Conservation (phyloP, 2,329 filamentous ascomycete genomes). For the Penicillium janthinellum region DNA sequence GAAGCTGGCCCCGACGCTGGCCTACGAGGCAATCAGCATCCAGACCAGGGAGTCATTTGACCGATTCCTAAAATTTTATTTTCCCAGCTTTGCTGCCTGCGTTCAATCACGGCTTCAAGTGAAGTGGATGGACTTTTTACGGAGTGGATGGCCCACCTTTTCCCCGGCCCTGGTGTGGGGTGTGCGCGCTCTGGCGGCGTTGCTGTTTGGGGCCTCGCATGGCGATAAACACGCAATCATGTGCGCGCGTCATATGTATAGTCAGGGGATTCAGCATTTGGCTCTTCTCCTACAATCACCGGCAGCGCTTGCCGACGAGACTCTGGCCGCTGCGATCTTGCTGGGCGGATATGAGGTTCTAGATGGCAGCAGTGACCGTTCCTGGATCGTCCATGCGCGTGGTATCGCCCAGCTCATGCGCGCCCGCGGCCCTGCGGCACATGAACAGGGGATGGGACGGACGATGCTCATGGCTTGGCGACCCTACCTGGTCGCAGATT, state of each 20-base stretch:
- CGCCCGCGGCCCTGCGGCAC: slow-evolving; percentile 12
- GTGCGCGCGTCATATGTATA: slow-evolving; percentile 16
- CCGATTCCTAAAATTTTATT: slow-evolving; percentile 8
- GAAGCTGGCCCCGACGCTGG: slow-evolving; percentile 7
- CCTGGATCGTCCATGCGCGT: slow-evolving; percentile 11
- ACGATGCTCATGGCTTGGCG: slow-evolving; percentile 14
- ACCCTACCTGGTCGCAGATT: slow-evolving; percentile 11
- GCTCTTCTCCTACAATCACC: slow-evolving; percentile 4
- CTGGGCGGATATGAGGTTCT: slow-evolving; percentile 17
- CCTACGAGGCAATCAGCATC: slow-evolving; percentile 3
- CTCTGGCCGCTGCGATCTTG: slow-evolving; percentile 12
- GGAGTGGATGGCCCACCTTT: neutral
- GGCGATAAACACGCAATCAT: slow-evolving; percentile 2
- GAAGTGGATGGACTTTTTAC: slow-evolving; percentile 18
- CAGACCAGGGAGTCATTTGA: slow-evolving; percentile 14
- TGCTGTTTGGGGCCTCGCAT: slow-evolving; percentile 9
- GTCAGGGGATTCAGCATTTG: slow-evolving; percentile 8
- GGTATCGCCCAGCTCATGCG: slow-evolving; percentile 13
- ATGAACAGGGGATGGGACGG: slow-evolving; percentile 13
- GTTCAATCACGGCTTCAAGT: slow-evolving; percentile 3
- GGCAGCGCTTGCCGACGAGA: slow-evolving; percentile 10
- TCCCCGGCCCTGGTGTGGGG: slow-evolving; percentile 12
- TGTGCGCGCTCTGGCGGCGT: slow-evolving; percentile 13
- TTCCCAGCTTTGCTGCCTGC: slow-evolving; percentile 1
- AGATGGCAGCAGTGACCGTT: slow-evolving; percentile 10